Evolutionary conservation across 1,284 basidiomycete species (phyloP).

Genomic region (Rhodofomes roseus): DNA sequence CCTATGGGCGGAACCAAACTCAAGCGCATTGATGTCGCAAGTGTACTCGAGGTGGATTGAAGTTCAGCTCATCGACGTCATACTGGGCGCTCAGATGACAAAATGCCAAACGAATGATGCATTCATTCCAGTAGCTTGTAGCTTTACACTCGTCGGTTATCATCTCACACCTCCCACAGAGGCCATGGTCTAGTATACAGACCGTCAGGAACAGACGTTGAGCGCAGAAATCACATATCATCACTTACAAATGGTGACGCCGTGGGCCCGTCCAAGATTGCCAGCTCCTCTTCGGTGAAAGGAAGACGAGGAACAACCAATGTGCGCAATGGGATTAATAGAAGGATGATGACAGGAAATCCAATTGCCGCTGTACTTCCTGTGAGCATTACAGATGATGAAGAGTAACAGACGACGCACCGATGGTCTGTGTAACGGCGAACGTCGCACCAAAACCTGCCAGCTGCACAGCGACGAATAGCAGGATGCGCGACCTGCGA

Average conservation of each 20-base stretch:
- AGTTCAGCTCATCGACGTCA: neutral
- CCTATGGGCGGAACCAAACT: no score
- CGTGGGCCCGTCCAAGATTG: slow-evolving; percentile 83
- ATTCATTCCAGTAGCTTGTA: neutral
- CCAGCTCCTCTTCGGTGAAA: slow-evolving; percentile 80
- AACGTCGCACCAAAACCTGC: slow-evolving; percentile 88
- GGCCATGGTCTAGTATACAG: slow-evolving; percentile 41
- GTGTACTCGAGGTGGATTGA: no score
- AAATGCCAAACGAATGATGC: neutral
- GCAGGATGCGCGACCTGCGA: slow-evolving; percentile 70
- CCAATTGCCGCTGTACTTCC: slow-evolving; percentile 73
- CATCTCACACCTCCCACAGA: slow-evolving; percentile 38
- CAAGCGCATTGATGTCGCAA: no score
- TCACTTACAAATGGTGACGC: slow-evolving; percentile 77
- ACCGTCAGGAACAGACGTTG: neutral
- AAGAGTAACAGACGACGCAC: slow-evolving; percentile 37
- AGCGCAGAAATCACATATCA: neutral
- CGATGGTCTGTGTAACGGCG: slow-evolving; percentile 89
- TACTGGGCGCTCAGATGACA: neutral
- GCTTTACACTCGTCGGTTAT: neutral
- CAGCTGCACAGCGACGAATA: slow-evolving; percentile 81
- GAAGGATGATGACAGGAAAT: slow-evolving; percentile 87
- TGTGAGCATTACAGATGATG: neutral
- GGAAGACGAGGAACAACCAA: slow-evolving; percentile 72
- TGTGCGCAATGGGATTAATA: slow-evolving; percentile 82